Conservation (phyloP, 495 filamentous ascomycete genomes). For the Penicillium desertorum region DNA sequence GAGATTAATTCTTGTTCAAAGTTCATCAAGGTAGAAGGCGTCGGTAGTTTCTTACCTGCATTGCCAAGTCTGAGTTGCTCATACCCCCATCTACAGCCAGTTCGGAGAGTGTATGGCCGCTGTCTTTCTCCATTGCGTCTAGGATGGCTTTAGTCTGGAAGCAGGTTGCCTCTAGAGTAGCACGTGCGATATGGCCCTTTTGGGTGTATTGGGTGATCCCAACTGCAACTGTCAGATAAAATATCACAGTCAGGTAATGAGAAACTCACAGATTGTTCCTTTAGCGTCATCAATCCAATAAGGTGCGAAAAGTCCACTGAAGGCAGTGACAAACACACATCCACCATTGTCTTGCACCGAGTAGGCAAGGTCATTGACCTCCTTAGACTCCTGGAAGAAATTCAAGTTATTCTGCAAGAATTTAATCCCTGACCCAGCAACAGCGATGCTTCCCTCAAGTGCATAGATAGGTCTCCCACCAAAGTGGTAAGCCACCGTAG, state of each 20-base stretch:
- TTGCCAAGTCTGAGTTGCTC: slow-evolving; percentile 87
- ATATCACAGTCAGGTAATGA: slow-evolving; percentile 1
- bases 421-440: slow-evolving; percentile 87
- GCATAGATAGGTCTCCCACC: slow-evolving; percentile 80
- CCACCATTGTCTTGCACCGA: slow-evolving; percentile 86
- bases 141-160: slow-evolving; percentile 95
- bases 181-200: slow-evolving; percentile 87
- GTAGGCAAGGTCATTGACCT: slow-evolving; percentile 78
- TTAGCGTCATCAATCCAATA: slow-evolving; percentile 98
- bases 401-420: slow-evolving; percentile 86
- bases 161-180: slow-evolving; percentile 91
- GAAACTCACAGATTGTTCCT: slow-evolving; percentile 74
- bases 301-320: slow-evolving; percentile 91
- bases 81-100: slow-evolving; percentile 93
- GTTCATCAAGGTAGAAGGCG: neutral
- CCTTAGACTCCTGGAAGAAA: slow-evolving; percentile 69
- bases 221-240: slow-evolving; percentile 43
- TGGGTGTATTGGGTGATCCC: slow-evolving; percentile 91
- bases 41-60: slow-evolving; percentile 58
- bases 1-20: neutral
- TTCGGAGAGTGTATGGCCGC: slow-evolving; percentile 70
- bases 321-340: slow-evolving; percentile 92
- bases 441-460: slow-evolving; percentile 88
- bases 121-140: slow-evolving; percentile 92
- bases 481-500: slow-evolving; percentile 80